Evolutionary conservation across 495 filamentous ascomycete species (phyloP), one percentile per base, ranked within the genome.

Genomic region (Chlorociboria aeruginascens): DNA sequence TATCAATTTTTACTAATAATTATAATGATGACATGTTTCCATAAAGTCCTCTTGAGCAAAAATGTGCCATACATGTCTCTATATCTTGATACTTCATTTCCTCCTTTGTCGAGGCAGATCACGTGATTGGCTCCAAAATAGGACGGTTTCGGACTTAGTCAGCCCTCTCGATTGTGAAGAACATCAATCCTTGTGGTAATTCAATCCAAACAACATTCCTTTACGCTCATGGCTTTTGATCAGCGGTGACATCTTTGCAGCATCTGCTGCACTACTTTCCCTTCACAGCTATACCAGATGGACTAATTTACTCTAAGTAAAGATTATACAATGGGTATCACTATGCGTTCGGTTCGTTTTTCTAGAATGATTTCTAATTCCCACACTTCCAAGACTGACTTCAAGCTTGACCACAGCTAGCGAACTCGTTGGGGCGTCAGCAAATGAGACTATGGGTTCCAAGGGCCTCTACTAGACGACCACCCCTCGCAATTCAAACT

Each of bases 181-280:
- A 25, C 20, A 2, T 25, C 4, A 25, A 4, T 25, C 20, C 4
- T 25, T 25, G 20, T 25, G 1, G 4, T 25, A 25, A 25, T 25
- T 25, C 20, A 25, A 25, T 1, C 20, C 20, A 25, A 25, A 25
- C 20, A 25, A 25, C 20, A 25, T 25, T 25, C 20, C 20, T 16
- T 40, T 32, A 46, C 32, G 8, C 41, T 37, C 31, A 55, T 55
- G 58, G 58, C 49, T 53, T 50, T 50, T 40, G 34, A 49, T 40
- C 29, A 32, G 30, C 55, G 55, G 57, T 61, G 48, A 61, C 55
- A 34, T 11, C 42, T 58, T 46, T 51, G 54, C 61, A 50, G 56
- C 61, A 52, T 61, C 43, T 53, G 56, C 61, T 61, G 61, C 57
- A 48, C 53, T 25, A 12, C 7, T 28, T 8, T 17, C 12, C 8